These are phyloP conservation scores for Pseudogymnoascus sp. DNA, from an alignment of 2,329 filamentous ascomycete species.

Conservation along the genomic window DNA sequence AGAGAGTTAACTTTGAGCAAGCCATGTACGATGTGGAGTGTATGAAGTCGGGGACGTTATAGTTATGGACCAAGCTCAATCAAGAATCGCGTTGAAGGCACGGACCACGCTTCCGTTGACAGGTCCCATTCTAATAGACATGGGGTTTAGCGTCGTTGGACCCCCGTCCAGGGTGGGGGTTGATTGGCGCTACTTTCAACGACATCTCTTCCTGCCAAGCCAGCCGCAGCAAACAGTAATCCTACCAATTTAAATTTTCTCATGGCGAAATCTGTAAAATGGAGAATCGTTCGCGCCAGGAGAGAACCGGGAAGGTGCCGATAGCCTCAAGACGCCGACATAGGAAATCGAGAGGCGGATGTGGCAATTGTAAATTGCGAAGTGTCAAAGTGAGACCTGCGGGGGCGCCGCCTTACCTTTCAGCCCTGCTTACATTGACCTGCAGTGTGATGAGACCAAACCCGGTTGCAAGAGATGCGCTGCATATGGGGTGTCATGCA, in stretches of 20 bases:
- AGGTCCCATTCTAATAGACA: background rate
- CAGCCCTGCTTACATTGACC: conserved; percentile 5
- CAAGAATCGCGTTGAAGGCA: background rate
- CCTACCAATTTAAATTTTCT: background rate
- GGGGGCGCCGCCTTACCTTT: conserved; percentile 15
- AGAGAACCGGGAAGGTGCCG: background rate
- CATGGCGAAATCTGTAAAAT: background rate
- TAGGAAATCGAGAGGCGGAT: conserved; percentile 47
- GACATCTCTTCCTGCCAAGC: background rate
- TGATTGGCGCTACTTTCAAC: background rate
- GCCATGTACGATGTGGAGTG: background rate
- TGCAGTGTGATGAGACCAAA: conserved; percentile 46
- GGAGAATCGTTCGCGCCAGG: background rate
- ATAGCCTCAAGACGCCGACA: conserved; percentile 29
- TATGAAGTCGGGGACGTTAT: background rate
- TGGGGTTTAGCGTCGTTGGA: background rate
- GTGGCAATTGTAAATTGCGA: conserved; percentile 49
- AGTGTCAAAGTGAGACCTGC: conserved; percentile 41
- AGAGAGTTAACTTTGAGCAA: background rate
- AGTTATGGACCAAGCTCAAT: background rate
- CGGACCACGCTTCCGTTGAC: background rate
- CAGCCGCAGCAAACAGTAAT: background rate
- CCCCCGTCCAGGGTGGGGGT: background rate
- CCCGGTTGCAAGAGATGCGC: conserved; percentile 44
- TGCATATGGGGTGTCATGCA: conserved; percentile 41